Evolutionary conservation across 352 stramenopile species (phyloP), one percentile per base, ranked within the genome.

Genomic region (Lagenidium sp.): DNA sequence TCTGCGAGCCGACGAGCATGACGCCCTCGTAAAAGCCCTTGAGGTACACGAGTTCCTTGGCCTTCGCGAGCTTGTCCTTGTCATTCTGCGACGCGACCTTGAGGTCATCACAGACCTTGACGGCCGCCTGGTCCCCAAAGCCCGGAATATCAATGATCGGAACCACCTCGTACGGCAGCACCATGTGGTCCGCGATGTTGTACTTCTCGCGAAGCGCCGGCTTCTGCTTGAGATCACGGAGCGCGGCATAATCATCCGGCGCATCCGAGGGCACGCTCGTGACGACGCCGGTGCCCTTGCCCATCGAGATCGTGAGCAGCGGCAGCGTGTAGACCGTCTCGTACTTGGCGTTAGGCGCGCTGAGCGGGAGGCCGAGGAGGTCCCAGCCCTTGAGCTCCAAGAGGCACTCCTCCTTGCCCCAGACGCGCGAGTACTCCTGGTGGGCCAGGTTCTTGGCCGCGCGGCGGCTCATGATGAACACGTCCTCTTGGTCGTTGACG

Each of bases 131-230:
- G 55, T 98, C 82, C 28, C 97, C 97, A 50, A 98, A 98, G 36
- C 96, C 97, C 20, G 97, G 95, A 62, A 99, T 99, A 31, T 98
- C 88, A 55, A 99, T 99, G 72, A 99, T 99, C 11, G 97, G 96
- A 24, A 99, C 94, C n/a, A 98, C 89, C 23, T 99, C 95, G 62
- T 88, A 99, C 11, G 94, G 93, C 50, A 98, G 41, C 23, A 99
- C 94, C 96, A 99, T 99, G 57, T 98, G 86, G 53, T 98, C 95
- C 23, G 82, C 95, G 44, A 99, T 96, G 52, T 85, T 80, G 72
- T 97, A 99, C 82, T 99, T 99, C 42, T 97, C 93, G 44, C 96
- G 90, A 48, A 98, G 92, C 45, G 97, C 90, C 12, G 90, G 64
- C 76, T 99, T 99, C 41, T 99, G 91, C 78, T 99, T 98, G 31